phyloP scores from a whole-genome alignment of 495 filamentous ascomycete genomes.

The Cercophora scortea region DNA sequence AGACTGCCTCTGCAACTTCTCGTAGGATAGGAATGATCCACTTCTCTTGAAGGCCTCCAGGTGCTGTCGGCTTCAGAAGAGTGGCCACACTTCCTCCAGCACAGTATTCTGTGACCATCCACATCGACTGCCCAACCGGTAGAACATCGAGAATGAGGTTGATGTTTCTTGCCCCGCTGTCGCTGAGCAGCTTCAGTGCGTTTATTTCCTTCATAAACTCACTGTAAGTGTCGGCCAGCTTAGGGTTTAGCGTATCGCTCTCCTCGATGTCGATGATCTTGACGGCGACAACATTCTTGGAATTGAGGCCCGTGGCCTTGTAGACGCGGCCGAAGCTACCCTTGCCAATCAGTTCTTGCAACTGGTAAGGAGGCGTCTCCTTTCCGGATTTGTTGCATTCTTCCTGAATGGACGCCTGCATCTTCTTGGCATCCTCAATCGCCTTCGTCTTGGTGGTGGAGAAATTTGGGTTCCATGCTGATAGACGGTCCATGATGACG shows the following conservation, averaged over 20 bases:
- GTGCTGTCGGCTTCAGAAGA: slow-evolving; percentile 57
- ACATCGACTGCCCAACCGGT: slow-evolving; percentile 78
- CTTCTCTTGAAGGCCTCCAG: slow-evolving; percentile 73
- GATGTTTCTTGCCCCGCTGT: slow-evolving; percentile 79
- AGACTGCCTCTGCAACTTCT: slow-evolving; percentile 76
- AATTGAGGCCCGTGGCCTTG: slow-evolving; percentile 57
- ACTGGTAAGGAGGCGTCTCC: slow-evolving; percentile 53
- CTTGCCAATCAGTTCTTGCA: slow-evolving; percentile 88
- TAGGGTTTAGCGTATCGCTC: slow-evolving; percentile 64
- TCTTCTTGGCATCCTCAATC: slow-evolving; percentile 46
- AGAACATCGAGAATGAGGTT: slow-evolving; percentile 85
- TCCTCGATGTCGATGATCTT: slow-evolving; percentile 96
- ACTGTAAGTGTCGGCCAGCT: slow-evolving; percentile 70
- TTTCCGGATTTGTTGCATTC: slow-evolving; percentile 40
- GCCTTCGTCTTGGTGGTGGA: slow-evolving; percentile 38
- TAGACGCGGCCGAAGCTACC: slow-evolving; percentile 94
- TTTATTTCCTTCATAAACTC: slow-evolving; percentile 86
- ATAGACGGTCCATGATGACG: slow-evolving; percentile 30
- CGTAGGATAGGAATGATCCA: slow-evolving; percentile 86
- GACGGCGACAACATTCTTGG: slow-evolving; percentile 70
- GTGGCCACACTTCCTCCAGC: slow-evolving; percentile 93
- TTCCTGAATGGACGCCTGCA: slow-evolving; percentile 43
- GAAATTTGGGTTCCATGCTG: slow-evolving; percentile 30
- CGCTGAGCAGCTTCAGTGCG: slow-evolving; percentile 74
- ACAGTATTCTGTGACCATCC: slow-evolving; percentile 94